Evolutionary conservation across 129 eudicot species (phyloP).

Genomic region (Erigeron canadensis): DNA sequence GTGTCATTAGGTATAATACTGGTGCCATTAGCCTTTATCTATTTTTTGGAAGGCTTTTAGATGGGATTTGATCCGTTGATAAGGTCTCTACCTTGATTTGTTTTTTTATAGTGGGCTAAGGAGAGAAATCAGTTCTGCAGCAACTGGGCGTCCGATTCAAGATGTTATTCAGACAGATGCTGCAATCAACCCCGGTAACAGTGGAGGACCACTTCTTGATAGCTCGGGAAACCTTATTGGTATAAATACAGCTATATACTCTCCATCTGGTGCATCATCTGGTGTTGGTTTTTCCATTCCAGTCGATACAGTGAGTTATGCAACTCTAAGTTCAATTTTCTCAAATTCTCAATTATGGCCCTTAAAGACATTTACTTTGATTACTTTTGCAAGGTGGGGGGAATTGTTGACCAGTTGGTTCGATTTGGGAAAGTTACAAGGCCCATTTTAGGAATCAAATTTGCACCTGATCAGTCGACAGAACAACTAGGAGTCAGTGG

Average conservation of each 20-base stretch:
- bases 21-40: not conserved
- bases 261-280: slow-evolving; percentile 90
- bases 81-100: not conserved
- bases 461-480: slow-evolving; percentile 88
- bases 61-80: not conserved
- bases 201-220: slow-evolving; percentile 95
- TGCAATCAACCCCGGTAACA: slow-evolving; percentile 93
- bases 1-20: slow-evolving; percentile 73
- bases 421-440: slow-evolving; percentile 80
- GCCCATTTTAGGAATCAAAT: slow-evolving; percentile 81
- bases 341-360: not conserved
- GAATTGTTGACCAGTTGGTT: slow-evolving; percentile 82
- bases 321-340: not conserved
- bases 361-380: not conserved
- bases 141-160: slow-evolving; percentile 89
- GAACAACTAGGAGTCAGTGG: slow-evolving; percentile 93
- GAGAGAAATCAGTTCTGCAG: slow-evolving; percentile 94
- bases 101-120: slow-evolving; percentile 65
- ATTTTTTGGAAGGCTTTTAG: not conserved
- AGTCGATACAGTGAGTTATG: slow-evolving; percentile 76
- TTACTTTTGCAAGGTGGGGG: slow-evolving; percentile 53
- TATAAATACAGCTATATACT: slow-evolving; percentile 81
- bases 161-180: slow-evolving; percentile 96
- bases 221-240: slow-evolving; percentile 88
- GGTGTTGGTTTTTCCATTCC: slow-evolving; percentile 95